A percentile compares a stretch with the other conserved stretches of the same genome.
These are phyloP conservation scores for Penicillium turbatum DNA, from an alignment of 495 filamentous ascomycete genomes.

Conservation along the genomic window DNA sequence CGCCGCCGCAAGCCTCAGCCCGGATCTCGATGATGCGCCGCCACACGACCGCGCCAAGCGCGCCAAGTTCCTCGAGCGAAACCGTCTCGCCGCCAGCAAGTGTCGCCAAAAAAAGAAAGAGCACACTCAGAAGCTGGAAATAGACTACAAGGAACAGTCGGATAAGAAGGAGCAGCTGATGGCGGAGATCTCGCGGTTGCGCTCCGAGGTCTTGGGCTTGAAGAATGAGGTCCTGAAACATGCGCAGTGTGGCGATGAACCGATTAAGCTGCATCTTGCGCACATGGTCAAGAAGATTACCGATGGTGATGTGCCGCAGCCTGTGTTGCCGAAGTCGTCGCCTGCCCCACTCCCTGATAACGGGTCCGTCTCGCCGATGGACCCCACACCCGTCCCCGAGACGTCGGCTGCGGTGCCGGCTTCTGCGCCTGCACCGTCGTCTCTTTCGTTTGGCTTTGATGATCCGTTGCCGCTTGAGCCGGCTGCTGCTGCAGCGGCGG, in stretches of 20 bases:
- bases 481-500: constrained; percentile 12
- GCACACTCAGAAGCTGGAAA: constrained; percentile 58
- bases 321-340: background rate
- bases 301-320: constrained; percentile 16
- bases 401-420: background rate
- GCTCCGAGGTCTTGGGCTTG: constrained; percentile 46
- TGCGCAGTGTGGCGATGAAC: constrained; percentile 53
- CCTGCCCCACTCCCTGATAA: constrained; percentile 6
- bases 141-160: constrained; percentile 35
- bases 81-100: constrained; percentile 79
- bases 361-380: constrained; percentile 8
- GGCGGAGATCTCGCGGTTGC: constrained; percentile 47
- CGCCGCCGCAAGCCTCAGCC: constrained; percentile 24
- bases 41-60: constrained; percentile 30
- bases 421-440: constrained; percentile 5
- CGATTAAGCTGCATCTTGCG: constrained; percentile 48
- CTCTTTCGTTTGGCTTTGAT: constrained; percentile 38
- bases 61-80: constrained; percentile 67
- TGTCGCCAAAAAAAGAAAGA: constrained; percentile 86
- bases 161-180: constrained; percentile 64
- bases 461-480: constrained; percentile 30
- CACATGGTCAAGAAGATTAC: constrained; percentile 43
- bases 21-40: constrained; percentile 23
- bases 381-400: constrained; percentile 1
- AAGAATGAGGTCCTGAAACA: constrained; percentile 58